A percentile compares a stretch with the other conserved stretches of the same genome.
These are phyloP conservation scores for Eutrema yunnanense DNA, from an alignment of 345 rosid species.

Conservation along the genomic window DNA sequence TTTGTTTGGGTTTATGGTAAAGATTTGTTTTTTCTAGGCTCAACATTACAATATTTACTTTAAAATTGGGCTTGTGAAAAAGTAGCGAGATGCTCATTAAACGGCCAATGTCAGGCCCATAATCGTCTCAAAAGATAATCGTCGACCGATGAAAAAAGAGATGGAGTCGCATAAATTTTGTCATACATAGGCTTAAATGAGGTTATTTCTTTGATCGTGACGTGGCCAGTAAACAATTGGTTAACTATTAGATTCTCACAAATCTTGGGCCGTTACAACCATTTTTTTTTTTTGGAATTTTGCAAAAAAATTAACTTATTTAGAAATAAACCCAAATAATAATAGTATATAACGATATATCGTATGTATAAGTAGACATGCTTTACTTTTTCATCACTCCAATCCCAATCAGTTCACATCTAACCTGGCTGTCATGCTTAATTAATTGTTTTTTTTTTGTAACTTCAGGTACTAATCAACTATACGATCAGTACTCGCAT, in stretches of 20 bases:
- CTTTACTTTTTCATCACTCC: slow-evolving; percentile 39
- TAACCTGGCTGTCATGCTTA: slow-evolving; percentile 10
- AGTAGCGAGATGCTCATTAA: neutral
- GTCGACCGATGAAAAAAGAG: neutral
- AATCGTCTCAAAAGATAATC: neutral
- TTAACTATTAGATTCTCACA: neutral
- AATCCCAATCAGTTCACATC: slow-evolving; percentile 16
- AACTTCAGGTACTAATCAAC: slow-evolving; percentile 14
- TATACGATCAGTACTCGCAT: slow-evolving; percentile 18
- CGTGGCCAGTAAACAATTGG: neutral
- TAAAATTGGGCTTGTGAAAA: neutral
- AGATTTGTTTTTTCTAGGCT: neutral
- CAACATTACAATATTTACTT: neutral
- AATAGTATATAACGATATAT: neutral
- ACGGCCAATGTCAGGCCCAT: slow-evolving; percentile 14
- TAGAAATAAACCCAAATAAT: too few species aligned
- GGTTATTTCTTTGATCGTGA: neutral
- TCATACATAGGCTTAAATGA: neutral
- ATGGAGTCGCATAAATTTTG: neutral
- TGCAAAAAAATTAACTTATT: too few species aligned
- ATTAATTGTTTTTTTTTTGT: neutral
- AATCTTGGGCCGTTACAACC: neutral
- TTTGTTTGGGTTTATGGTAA: neutral
- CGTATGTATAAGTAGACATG: slow-evolving; percentile 17
- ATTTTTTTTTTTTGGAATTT: neutral